Percentiles rank a stretch among this genome's conserved stretches.
phyloP scores from a whole-genome alignment of 1,284 basidiomycete genomes.

The Boletus semigastroideus region DNA sequence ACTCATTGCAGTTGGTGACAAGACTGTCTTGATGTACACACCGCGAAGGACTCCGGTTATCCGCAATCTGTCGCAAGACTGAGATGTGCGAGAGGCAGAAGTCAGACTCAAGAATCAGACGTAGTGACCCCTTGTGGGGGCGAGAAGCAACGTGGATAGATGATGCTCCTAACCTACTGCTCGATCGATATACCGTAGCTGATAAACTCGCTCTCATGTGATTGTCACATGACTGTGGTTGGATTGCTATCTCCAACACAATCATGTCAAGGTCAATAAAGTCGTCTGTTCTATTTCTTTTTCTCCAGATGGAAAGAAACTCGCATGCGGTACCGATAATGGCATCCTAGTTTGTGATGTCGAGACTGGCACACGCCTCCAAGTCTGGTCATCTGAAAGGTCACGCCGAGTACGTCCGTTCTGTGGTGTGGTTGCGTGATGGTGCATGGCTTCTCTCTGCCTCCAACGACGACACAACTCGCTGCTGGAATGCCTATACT shows the following conservation, averaged over 20 bases:
- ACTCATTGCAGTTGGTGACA: background rate
- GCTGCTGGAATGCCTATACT: slow-evolving; percentile 9
- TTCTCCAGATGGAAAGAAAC: background rate
- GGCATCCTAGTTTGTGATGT: background rate
- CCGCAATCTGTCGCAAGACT: no score
- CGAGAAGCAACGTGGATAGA: no score
- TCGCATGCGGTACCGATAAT: background rate
- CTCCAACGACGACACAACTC: background rate
- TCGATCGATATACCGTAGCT: no score
- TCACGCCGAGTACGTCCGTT: fast-evolving
- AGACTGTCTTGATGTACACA: no score
- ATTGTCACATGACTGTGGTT: no score
- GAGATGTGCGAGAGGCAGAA: no score
- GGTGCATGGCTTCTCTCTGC: slow-evolving; percentile 7
- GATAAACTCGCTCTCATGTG: no score
- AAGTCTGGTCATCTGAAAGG: background rate
- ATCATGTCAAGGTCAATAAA: background rate
- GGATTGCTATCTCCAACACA: no score
- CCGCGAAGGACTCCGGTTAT: no score
- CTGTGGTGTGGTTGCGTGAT: slow-evolving; percentile 17
- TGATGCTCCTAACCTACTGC: no score
- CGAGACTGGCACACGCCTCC: background rate
- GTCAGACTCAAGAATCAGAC: no score
- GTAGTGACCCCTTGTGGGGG: no score
- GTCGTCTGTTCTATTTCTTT: background rate